Percentiles rank a stretch among this genome's conserved stretches.
Evolutionary conservation across 371 early-diverging fungal species (phyloP).

Genomic region (Umbelopsis sp.): DNA sequence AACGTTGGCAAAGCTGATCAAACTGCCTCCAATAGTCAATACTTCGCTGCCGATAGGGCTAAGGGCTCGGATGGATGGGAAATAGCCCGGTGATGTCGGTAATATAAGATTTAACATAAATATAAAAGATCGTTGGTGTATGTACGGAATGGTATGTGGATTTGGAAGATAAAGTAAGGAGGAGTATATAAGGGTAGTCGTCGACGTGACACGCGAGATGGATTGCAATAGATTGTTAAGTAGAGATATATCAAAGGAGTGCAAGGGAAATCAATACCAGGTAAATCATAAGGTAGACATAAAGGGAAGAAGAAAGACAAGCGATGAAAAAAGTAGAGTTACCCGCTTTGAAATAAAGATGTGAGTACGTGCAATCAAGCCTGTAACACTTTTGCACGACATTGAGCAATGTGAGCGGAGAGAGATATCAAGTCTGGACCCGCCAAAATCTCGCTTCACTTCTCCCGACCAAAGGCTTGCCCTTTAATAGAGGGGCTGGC

Average conservation of each 20-base stretch:
- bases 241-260: background rate
- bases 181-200: no score
- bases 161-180: background rate
- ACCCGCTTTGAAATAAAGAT: no score
- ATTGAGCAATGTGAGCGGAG: slow-evolving; percentile 12
- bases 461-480: no score
- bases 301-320: background rate
- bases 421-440: background rate
- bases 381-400: slow-evolving; percentile 18
- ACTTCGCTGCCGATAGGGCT: background rate
- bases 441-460: background rate
- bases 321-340: background rate
- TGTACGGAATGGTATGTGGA: background rate
- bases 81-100: background rate
- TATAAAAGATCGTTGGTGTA: background rate
- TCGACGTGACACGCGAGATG: no score
- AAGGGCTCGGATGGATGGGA: background rate
- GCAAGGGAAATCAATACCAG: background rate
- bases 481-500: no score
- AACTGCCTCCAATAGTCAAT: slow-evolving; percentile 3
- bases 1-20: slow-evolving; percentile 13
- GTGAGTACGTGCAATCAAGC: no score
- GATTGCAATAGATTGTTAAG: no score
- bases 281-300: slow-evolving; percentile 3
- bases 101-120: background rate